These are phyloP conservation scores for Diutina ranongensis DNA, from an alignment of 1,139 yeast genomes.

Conservation along the genomic window DNA sequence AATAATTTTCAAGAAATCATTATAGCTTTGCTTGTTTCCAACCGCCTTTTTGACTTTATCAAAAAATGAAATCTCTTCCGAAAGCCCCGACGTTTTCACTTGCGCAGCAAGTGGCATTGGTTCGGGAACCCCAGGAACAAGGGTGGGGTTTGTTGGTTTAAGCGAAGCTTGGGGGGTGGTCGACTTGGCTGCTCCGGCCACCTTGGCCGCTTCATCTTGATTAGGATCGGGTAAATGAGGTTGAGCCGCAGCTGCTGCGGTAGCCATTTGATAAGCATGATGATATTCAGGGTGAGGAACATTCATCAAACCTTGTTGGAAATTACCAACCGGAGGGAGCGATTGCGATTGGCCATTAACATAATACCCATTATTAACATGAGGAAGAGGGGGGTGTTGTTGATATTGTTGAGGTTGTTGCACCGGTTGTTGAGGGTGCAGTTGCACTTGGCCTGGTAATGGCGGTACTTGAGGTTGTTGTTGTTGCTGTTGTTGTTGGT, in stretches of 20 bases:
- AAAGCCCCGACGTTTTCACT: conserved; percentile 43
- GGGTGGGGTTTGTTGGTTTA: conserved; percentile 37
- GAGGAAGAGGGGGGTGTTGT: conserved; percentile 7
- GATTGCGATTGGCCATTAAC: conserved; percentile 29
- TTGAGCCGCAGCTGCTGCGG: conserved; percentile 6
- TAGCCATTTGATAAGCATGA: neutral
- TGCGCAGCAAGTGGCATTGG: conserved; percentile 60
- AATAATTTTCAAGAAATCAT: conserved; percentile 79
- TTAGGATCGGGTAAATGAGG: conserved; percentile 7
- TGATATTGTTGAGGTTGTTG: neutral
- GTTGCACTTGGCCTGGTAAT: neutral
- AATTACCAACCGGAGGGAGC: conserved; percentile 92
- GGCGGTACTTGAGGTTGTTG: conserved; percentile 7
- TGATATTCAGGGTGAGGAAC: conserved; percentile 11
- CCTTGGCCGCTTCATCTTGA: conserved; percentile 7
- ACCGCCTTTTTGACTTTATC: conserved; percentile 86
- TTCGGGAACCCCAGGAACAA: conserved; percentile 80
- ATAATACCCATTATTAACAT: conserved; percentile 10
- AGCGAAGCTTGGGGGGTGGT: conserved; percentile 14
- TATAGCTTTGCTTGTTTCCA: conserved; percentile 82
- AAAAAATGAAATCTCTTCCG: conserved; percentile 81
- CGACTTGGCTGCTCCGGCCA: conserved; percentile 6
- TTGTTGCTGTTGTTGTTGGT: conserved; percentile 9
- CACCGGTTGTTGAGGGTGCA: neutral
- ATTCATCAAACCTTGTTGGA: conserved; percentile 60